These are phyloP conservation scores for Rhizopus sp. DNA, from an alignment of 371 early-diverging fungal genomes.

Conservation along the genomic window DNA sequence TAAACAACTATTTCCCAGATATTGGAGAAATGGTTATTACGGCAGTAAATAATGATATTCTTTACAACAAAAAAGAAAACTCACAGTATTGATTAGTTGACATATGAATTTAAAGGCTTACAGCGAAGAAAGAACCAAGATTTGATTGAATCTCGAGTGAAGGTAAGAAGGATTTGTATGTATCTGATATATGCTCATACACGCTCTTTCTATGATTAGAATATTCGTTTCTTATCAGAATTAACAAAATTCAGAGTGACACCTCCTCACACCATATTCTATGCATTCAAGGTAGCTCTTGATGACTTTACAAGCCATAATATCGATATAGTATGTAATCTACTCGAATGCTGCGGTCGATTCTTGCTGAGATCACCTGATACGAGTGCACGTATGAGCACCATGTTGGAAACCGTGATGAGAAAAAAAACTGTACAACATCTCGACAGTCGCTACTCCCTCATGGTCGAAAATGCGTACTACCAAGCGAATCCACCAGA, in stretches of 20 bases:
- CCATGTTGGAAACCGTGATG: conserved; percentile 85
- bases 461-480: conserved; percentile 94
- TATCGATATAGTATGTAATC: conserved; percentile 81
- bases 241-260: conserved; percentile 90
- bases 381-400: conserved; percentile 62
- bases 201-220: conserved; percentile 43
- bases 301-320: conserved; percentile 83
- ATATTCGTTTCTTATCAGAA: conserved; percentile 86
- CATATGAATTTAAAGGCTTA: conserved; percentile 73
- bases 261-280: conserved; percentile 79
- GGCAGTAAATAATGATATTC: conserved; percentile 38
- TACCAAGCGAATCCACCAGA: conserved; percentile 90
- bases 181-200: neutral
- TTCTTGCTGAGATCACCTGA: conserved; percentile 81
- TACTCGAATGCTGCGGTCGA: conserved; percentile 91
- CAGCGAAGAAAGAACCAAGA: conserved; percentile 70
- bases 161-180: conserved; percentile 35
- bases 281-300: conserved; percentile 79
- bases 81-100: conserved; percentile 50
- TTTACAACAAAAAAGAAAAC: neutral
- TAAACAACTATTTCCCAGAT: conserved; percentile 86
- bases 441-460: conserved; percentile 78
- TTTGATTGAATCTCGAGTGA: conserved; percentile 74
- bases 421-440: conserved; percentile 83
- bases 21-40: conserved; percentile 75